Evolutionary conservation across 2,329 filamentous ascomycete genomes (phyloP).

Genomic region (Phoma sp.): DNA sequence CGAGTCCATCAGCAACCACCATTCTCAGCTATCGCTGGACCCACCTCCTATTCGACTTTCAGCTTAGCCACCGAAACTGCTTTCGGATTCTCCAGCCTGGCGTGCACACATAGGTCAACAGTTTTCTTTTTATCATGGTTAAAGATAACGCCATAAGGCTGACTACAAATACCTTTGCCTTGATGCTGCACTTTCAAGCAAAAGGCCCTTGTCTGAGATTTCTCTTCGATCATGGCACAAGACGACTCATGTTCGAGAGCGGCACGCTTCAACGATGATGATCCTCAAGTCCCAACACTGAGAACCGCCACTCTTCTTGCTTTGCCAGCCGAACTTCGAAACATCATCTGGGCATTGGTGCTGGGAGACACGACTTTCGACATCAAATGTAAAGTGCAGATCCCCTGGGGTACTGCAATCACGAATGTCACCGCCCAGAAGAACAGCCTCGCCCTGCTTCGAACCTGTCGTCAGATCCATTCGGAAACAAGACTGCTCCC

Average conservation of each 20-base stretch:
- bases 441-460: constrained; percentile 6
- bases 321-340: constrained; percentile 13
- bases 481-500: constrained; percentile 2
- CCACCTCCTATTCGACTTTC: background rate
- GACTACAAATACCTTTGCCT: background rate
- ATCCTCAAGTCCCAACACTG: background rate
- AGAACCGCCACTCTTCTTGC: background rate
- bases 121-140: background rate
- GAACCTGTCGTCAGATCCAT: constrained; percentile 16
- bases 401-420: background rate
- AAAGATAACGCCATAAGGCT: constrained; percentile 6
- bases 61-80: background rate
- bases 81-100: background rate
- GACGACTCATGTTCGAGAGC: background rate
- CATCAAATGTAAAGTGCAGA: background rate
- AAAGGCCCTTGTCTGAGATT: too few relatives aligned
- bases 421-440: background rate
- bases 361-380: background rate
- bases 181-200: background rate
- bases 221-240: background rate
- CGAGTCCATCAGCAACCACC: background rate
- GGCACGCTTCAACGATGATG: too few relatives aligned
- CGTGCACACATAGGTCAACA: constrained; percentile 5
- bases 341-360: constrained; percentile 4
- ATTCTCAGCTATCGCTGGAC: background rate